Evolutionary conservation across 306 rosid species (phyloP).

Genomic region (Morella rubra): DNA sequence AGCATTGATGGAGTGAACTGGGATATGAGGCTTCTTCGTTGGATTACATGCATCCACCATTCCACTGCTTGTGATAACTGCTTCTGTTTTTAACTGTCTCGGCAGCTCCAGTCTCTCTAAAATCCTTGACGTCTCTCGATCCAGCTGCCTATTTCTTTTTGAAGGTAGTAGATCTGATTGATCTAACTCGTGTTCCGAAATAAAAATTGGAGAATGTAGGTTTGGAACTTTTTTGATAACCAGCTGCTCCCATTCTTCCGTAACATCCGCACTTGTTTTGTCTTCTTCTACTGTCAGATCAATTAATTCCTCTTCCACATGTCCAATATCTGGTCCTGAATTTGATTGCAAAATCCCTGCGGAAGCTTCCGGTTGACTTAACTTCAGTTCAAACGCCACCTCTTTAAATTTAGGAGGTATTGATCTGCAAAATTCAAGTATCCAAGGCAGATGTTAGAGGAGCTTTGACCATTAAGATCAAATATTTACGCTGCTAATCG

Average conservation of each 20-base stretch:
- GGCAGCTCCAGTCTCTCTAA: conserved; percentile 82
- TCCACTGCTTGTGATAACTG: conserved; percentile 31
- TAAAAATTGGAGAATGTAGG: conserved; percentile 43
- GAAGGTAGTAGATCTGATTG: conserved; percentile 34
- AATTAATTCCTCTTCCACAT: conserved; percentile 21
- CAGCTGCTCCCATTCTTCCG: conserved; percentile 81
- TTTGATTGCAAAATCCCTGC: conserved; percentile 32
- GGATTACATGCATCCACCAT: conserved; percentile 24
- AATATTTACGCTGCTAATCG: conserved; percentile 11
- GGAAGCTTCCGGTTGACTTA: conserved; percentile 34
- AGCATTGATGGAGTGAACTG: conserved; percentile 40
- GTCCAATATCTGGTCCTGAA: conserved; percentile 23
- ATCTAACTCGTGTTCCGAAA: conserved; percentile 45
- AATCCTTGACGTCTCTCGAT: conserved; percentile 67
- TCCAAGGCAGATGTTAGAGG: conserved; percentile 16
- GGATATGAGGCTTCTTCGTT: conserved; percentile 47
- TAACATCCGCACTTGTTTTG: conserved; percentile 41
- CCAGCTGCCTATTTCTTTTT: conserved; percentile 48
- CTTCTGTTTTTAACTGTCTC: conserved; percentile 49
- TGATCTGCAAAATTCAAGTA: conserved; percentile 43
- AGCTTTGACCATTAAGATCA: conserved; percentile 20
- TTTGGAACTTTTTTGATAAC: conserved; percentile 55
- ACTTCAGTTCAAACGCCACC: conserved; percentile 34
- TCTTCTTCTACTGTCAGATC: conserved; percentile 35
- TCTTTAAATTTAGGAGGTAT: conserved; percentile 40